Conservation (phyloP, 1,139 yeast species). For the Scheffersomyces cryptocercus region DNA sequence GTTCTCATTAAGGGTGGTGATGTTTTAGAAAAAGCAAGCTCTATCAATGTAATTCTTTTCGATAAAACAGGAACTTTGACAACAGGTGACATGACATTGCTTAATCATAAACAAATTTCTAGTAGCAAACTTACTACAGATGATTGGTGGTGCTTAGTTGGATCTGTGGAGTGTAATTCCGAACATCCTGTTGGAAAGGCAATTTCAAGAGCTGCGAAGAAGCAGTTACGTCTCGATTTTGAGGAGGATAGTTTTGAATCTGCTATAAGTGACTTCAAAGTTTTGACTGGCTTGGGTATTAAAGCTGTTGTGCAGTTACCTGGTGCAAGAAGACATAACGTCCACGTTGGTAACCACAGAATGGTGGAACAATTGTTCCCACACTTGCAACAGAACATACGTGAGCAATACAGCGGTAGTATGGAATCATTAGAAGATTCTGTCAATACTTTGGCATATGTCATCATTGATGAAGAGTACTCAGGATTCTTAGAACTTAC, state of each 20-base stretch:
- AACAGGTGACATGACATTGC: conserved; percentile 72
- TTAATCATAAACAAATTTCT: conserved; percentile 18
- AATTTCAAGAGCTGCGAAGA: conserved; percentile 39
- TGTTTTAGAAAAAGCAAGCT: conserved; percentile 71
- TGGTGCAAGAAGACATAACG: conserved; percentile 20
- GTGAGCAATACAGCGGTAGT: not conserved
- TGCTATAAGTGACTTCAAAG: conserved; percentile 43
- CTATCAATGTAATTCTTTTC: conserved; percentile 69
- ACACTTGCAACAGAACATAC: conserved; percentile 10
- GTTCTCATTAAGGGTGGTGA: conserved; percentile 94
- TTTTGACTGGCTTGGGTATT: conserved; percentile 73
- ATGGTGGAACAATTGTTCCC: conserved; percentile 35
- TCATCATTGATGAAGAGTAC: conserved; percentile 54
- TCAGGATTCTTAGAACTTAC: conserved; percentile 66
- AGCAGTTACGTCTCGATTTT: conserved; percentile 26
- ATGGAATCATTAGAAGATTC: conserved; percentile 15
- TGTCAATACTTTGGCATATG: conserved; percentile 37
- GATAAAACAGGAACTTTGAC: conserved; percentile 98
- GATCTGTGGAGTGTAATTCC: conserved; percentile 65
- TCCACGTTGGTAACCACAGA: conserved; percentile 60
- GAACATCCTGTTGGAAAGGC: conserved; percentile 92
- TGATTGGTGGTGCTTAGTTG: conserved; percentile 61
- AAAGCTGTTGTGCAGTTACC: conserved; percentile 40
- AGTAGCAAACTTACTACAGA: conserved; percentile 5
- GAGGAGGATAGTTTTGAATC: conserved; percentile 36